Evolutionary conservation across 345 rosid genomes (phyloP).

Genomic region (Eucalyptus polyanthemos): DNA sequence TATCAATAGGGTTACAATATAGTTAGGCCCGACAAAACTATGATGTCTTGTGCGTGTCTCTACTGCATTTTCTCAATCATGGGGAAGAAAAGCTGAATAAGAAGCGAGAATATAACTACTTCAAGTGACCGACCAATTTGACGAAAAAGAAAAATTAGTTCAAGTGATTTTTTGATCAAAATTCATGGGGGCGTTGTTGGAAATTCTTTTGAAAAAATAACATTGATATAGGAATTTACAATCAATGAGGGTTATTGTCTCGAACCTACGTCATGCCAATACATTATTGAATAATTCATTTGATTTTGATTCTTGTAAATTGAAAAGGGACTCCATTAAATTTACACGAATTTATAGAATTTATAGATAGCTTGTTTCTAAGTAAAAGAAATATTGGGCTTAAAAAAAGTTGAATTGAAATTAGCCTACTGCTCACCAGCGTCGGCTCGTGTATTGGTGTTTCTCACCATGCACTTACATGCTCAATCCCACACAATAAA

Average conservation of each 20-base stretch:
- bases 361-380: fast-evolving
- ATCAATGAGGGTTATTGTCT: neutral
- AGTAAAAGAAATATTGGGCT: neutral
- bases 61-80: neutral
- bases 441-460: neutral
- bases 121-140: too few relatives aligned
- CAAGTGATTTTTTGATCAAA: neutral
- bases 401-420: neutral
- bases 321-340: neutral
- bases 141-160: too few relatives aligned
- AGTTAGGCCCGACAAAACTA: neutral
- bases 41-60: neutral
- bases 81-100: too few relatives aligned
- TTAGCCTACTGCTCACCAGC: neutral
- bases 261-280: neutral
- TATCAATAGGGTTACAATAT: too few relatives aligned
- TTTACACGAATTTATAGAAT: neutral
- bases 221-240: neutral
- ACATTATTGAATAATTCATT: neutral
- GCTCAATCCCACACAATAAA: neutral
- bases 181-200: neutral
- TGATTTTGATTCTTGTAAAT: neutral
- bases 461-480: fast-evolving
- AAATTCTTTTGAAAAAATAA: neutral
- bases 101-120: too few relatives aligned